Conservation (phyloP, 345 rosid genomes). For the Brassica napus region Da-Ae NC_063450.1:45113501-45114000, state of each 20-base stretch:
- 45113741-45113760: not conserved
- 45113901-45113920: too few relatives aligned
- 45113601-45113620: slow-evolving; percentile 18
- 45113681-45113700: not conserved
- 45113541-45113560: slow-evolving; percentile 1
- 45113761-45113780: not conserved
- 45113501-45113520: not conserved
- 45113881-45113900: too few relatives aligned
- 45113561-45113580: slow-evolving; percentile 15
- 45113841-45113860: too few relatives aligned
- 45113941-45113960: not conserved
- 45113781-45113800: slow-evolving; percentile 16
- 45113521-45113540: slow-evolving; percentile 12
- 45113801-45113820: slow-evolving; percentile 14
- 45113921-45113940: too few relatives aligned
- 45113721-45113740: not conserved
- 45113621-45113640: slow-evolving; percentile 10
- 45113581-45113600: not conserved
- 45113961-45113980: slow-evolving; percentile 12
- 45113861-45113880: too few relatives aligned
- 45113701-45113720: too few relatives aligned
- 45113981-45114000: not conserved
- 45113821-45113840: slow-evolving; percentile 4
- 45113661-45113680: too few relatives aligned
- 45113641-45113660: too few relatives aligned